A percentile compares a stretch with the other conserved stretches of the same genome.
These are phyloP conservation scores for Zymoseptoria ardabiliae DNA, from an alignment of 2,329 filamentous ascomycete genomes.

Conservation along the genomic window DNA sequence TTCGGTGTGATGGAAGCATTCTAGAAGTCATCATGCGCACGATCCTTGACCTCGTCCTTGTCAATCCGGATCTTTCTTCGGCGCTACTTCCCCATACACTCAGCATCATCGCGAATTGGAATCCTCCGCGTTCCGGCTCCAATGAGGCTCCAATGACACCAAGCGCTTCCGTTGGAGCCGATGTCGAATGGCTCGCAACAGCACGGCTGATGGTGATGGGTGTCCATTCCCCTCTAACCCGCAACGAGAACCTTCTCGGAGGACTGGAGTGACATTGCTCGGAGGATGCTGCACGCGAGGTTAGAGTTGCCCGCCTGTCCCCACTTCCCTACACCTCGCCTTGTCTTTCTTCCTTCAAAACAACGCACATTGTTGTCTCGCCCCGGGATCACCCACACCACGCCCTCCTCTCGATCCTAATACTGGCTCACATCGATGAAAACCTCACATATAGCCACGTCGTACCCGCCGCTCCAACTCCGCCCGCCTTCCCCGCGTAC, in stretches of 20 bases:
- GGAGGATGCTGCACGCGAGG: not conserved
- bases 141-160: not conserved
- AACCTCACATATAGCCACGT: not conserved
- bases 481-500: not conserved
- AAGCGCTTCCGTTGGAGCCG: not conserved
- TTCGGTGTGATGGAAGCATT: not conserved
- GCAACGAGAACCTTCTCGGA: not conserved
- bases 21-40: not conserved
- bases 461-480: not conserved
- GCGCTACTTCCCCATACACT: not conserved
- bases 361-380: not conserved
- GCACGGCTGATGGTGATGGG: not conserved
- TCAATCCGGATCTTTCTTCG: not conserved
- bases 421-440: not conserved
- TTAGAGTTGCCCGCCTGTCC: not conserved
- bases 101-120: not conserved
- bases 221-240: not conserved
- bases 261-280: not conserved
- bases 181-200: not conserved
- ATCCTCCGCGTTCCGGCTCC: not conserved
- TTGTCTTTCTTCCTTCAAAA: not conserved
- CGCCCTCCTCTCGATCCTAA: not conserved
- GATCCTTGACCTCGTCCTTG: not conserved
- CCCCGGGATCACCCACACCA: not conserved
- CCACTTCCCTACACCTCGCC: not conserved